Evolutionary conservation across 2,329 filamentous ascomycete genomes (phyloP), one percentile per base, ranked within the genome.

Genomic region (Triangularia verruculosa): DNA sequence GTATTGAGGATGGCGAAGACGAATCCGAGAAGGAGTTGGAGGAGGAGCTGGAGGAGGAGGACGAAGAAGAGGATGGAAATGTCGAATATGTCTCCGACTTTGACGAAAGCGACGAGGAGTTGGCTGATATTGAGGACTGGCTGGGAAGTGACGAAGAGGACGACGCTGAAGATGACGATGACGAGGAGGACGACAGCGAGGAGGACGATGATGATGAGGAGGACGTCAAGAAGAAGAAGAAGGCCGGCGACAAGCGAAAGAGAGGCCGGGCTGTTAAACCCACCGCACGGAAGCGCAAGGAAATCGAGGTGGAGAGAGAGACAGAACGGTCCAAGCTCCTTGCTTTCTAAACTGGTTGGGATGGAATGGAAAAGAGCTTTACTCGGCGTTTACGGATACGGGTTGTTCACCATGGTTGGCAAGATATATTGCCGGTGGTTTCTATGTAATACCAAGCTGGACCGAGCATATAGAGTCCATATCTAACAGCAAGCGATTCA

Each of bases 31-130:
- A 87, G 51, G 88, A 91, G 71, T 84, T 87, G 66, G 89, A 91
- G 69, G 75, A 79, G 28, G 82, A 86, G 66, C 86, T 86, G 59
- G 84, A 83, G 65, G 85, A 89, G 53, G 89, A 87, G 60, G 84
- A 86, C 60, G 88, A 92, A 27, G 89, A 93, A 74, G 91, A 91
- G 47, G 88, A 89, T 64, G 90, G 87, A 54, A 85, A 90, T 65
- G 90, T 98, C 55, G 93, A 98, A 80, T 98, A 97, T 72, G 92
- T 98, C 64, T 94, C 91, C 73, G 95, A 97, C 75, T 79, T 96
- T 62, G 93, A 93, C 55, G 92, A 91, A 73, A 90, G 90, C 69
- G 91, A 93, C 65, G 90, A 92, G 63, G 91, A 92, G 69, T 79
- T 92, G 20, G 87, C 84, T 60, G 90, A 93, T 73, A 85, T 98